Base-by-base conservation (phyloP, 2,329 filamentous ascomycete genomes). In the Mariannaea sp. region DNA sequence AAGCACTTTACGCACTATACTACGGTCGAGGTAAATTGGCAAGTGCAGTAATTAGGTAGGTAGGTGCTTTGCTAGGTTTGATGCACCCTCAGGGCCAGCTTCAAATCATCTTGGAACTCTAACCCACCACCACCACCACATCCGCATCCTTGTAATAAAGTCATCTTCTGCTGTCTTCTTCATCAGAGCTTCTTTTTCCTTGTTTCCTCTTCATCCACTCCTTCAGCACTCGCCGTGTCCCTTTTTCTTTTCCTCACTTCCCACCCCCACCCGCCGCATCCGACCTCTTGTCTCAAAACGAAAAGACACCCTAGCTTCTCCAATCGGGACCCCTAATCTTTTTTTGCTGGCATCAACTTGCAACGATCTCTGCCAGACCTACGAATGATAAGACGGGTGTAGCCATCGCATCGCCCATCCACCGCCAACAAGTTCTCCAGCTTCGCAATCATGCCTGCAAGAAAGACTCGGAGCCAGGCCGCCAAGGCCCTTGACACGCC, bases 391-490 rank as follows among this genome's bases (percentile, higher is more conserved):
- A 65, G 63, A 54, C 50, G 54, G 52, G 22, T 57, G 56, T 56
- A 51, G 42, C 36, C 56, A 56, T 63, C 50, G 51, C 58, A 35
- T 57, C 39, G 30, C 47, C 48, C 46, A 35, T 57, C 41, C 38
- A 51, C 40, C 41, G 27, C 45, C 52, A 39, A 41, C 56, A 16
- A 52, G 49, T 49, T 40, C 33, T 45, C 30, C 44, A 30, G 27
- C 48, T 44, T 49, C 33, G 33, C 27, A 53, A 67, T 44, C 57
- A 77, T 77, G 75, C 67, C 74, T 54, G 60, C 67, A 46, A 71
- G 71, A 60, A 67, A 73, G 62, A 75, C 70, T 47, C 69, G 73
- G 57, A 65, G 70, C 61, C 72, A 73, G 60, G 70, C 73, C 49
- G 67, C 70, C 46, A 69, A 71, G 59, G 70, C 70, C 61, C 61